Evolutionary conservation across 176 grass and related monocot species (phyloP), one percentile per base, ranked within the genome.

Genomic region (Microstegium vimineum): DNA sequence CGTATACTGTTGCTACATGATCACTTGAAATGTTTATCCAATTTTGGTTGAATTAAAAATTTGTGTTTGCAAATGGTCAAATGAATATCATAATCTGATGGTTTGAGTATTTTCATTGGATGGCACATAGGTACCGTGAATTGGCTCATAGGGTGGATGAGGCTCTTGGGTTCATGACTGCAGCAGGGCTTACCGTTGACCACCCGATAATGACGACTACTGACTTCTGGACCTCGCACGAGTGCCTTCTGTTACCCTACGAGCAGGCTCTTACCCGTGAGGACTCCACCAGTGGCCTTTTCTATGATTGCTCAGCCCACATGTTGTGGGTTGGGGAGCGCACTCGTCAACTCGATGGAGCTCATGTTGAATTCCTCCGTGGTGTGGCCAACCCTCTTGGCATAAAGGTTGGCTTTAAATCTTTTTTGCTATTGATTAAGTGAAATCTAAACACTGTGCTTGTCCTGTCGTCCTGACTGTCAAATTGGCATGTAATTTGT

Each of bases 321-420:
- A 94, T 98, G 86, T 30, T 98, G 49, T 98, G 95, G 95, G 95
- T 95, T 77, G 95, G 95, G 60, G 95, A 98, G 91, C 92, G 95
- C 43, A 98, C 95, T 37, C 92, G 95, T 73, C 95, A 98, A 69
- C 92, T 98, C 0, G 95, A 98, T 8, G 95, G 95, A 4, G 95
- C 95, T 84, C 96, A 98, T 86, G 87, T 98, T 49, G 96, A 98
- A 90, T 98, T 98, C 76, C 92, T 98, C 66, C 90, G 96, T 47
- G 96, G 96, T 73, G 73, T 98, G 26, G 89, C 96, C 87, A 98
- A 98, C 36, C 96, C 96, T 66, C 90, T 98, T 17, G 96, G 96
- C 75, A 93, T 98, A 81, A 98, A 98, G 96, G 93, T 92, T 2
- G 13, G 62, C 17, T 31, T 37, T 49, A 70, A 54, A 15, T 83